Conservation (phyloP, 2,329 filamentous ascomycete genomes). For the Ophiostoma fasciatum region DNA sequence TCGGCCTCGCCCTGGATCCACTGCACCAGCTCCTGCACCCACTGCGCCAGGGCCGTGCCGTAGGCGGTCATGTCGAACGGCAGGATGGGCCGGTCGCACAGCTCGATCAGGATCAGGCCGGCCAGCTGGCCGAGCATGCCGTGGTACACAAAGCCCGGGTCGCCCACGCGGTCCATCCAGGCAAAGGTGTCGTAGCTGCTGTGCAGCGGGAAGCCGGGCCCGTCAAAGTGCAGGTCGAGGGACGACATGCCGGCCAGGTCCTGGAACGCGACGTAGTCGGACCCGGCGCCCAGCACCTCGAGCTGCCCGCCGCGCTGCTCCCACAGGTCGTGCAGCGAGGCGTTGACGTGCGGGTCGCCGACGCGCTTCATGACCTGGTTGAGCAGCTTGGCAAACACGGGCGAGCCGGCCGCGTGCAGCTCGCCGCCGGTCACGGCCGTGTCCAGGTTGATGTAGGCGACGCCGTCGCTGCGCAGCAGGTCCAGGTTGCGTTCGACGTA, state of each 20-base stretch:
- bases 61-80: conserved; percentile 72
- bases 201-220: conserved; percentile 41
- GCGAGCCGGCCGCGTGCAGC: conserved; percentile 68
- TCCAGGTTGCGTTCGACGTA: conserved; percentile 79
- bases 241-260: conserved; percentile 80
- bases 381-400: conserved; percentile 60
- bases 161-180: conserved; percentile 67
- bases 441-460: conserved; percentile 87
- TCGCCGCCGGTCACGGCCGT: conserved; percentile 60
- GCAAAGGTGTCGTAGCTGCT: conserved; percentile 84
- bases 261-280: conserved; percentile 84
- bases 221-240: conserved; percentile 63
- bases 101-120: conserved; percentile 68
- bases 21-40: conserved; percentile 26
- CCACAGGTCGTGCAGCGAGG: conserved; percentile 63
- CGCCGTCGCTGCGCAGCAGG: conserved; percentile 53
- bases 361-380: conserved; percentile 61
- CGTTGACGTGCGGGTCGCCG: conserved; percentile 54
- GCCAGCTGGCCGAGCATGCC: conserved; percentile 63
- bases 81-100: conserved; percentile 65
- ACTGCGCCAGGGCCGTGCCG: conserved; percentile 49
- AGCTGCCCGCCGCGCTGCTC: conserved; percentile 46
- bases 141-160: conserved; percentile 75
- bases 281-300: conserved; percentile 54
- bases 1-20: conserved; percentile 27